Base-by-base conservation (phyloP, 176 grass and related monocot species). In the Calamus simplicifolius region DNA sequence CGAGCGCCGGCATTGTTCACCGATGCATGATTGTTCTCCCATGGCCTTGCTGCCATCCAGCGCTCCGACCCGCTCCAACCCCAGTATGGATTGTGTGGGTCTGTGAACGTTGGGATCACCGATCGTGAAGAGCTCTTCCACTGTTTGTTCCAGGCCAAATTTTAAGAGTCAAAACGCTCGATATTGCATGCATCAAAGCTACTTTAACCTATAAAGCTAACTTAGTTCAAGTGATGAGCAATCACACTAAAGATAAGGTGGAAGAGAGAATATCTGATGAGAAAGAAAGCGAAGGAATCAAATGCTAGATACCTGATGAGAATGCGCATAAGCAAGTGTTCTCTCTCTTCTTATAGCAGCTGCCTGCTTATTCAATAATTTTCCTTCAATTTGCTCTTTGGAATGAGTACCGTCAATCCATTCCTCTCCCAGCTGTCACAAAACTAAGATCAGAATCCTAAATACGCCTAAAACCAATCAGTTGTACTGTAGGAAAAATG, bases 51-150 rank as follows among this genome's bases (percentile, higher is more conserved):
- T 5, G 79, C 48, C 79, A 98, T 85, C 94, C 88, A 98, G 52
- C 94, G 88, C 56, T 89, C 94, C 75, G 93, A 75, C 94, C 94
- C 93, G 67, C 94, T 98, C 94, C 94, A 98, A 15, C 76, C 94
- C 94, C 94, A 98, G 28, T 93, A 83, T 49, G 81, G 81, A 73
- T 93, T 89, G n/a, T 78, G 86, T 50, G 75, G 79, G 48, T 98
- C 88, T 0, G 81, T 98, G 63, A 89, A 82, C 16, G 66, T 77
- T 13, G 81, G 78, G 15, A 71, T 86, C 50, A 76, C n/a, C 57
- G 71, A 59, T 78, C 68, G 79, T 29, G 58, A 73, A 58, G 94
- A 89, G 59, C 65, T 89, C 71, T 52, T 89, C 88, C 94, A 81
- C 94, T 98, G 88, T n/a, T n/a, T n/a, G n/a, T 62, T 70, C 48